Evolutionary conservation across 129 eudicot genomes (phyloP).

Genomic region (Mikania micrantha): DNA sequence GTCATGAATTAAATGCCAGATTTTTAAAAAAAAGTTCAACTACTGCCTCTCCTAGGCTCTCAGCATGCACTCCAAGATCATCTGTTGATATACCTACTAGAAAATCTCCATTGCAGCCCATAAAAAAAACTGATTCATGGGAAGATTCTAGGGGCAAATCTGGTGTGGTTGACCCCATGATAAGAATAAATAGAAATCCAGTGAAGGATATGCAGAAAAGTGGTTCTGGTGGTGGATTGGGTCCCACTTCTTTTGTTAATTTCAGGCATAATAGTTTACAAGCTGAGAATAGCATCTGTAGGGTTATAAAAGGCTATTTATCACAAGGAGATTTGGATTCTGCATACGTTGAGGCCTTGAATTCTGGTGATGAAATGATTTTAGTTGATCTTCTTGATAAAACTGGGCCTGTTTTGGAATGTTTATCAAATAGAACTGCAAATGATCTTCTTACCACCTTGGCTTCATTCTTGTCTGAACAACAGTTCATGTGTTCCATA

Average conservation of each 20-base stretch:
- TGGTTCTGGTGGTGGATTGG: conserved; percentile 22
- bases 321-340: conserved; percentile 69
- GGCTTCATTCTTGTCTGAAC: conserved; percentile 58
- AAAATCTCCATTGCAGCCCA: conserved; percentile 37
- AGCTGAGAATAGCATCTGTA: conserved; percentile 43
- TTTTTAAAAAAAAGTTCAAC: conserved; percentile 43
- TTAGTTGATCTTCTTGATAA: conserved; percentile 76
- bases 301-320: conserved; percentile 44
- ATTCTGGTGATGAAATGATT: conserved; percentile 55
- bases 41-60: conserved; percentile 67
- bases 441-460: conserved; percentile 51
- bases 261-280: conserved; percentile 31
- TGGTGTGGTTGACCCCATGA: conserved; percentile 29
- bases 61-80: conserved; percentile 66
- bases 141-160: conserved; percentile 46
- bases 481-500: conserved; percentile 49
- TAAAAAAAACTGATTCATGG: conserved; percentile 40
- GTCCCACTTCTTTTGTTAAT: conserved; percentile 15
- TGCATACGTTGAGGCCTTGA: conserved; percentile 76
- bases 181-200: conserved; percentile 36
- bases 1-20: conserved; percentile 38
- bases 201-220: conserved; percentile 22
- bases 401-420: conserved; percentile 87
- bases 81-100: conserved; percentile 50
- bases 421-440: conserved; percentile 54